Base-by-base conservation (phyloP, 2,329 filamentous ascomycete genomes). In the Aschersonia sp. region DNA sequence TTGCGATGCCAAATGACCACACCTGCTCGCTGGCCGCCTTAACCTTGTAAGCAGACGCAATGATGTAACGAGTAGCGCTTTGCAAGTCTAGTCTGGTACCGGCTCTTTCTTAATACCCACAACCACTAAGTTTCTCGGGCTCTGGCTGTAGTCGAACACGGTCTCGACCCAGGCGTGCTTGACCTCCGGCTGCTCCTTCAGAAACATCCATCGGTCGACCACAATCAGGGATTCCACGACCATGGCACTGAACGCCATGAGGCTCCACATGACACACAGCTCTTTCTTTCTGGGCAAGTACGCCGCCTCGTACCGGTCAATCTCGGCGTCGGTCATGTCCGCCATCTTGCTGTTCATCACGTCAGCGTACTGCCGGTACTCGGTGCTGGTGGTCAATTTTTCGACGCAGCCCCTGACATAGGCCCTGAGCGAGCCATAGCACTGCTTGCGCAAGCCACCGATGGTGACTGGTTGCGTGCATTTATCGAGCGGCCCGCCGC, bases 221-320 rank as follows among this genome's bases (percentile, higher is more conserved):
- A 94, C 87, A 56, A 98, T 90, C 50, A 94, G 70, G 32, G 87
- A 87, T 69, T 98, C 92, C 2, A 94, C 81, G 4, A 95, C 83
- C 22, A 79, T 79, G 3, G 90, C 89, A 62, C 87, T 94, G 58
- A 95, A 95, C 1, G 92, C 89, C 90, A 98, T 98, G 57, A 98
- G 63, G 55, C 79, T 87, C 92, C 92, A 98, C 50, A 94, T 78
- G 6, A 94, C 75, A 58, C 84, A 87, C 40, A 98, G 67, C 59
- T 95, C 84, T 56, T 87, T 84, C 67, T 84, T 87, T 47, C 83
- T 72, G 40, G 72, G 71, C 32, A 62, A 61, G 63, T 83, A 95
- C 41, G 65, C 61, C 8, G 61, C 58, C 57, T 85, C 83, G 61
- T 97, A 98, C 11, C 56, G 63, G 8, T 73, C 69, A 44, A 97